Evolutionary conservation across 2,329 filamentous ascomycete species (phyloP), one percentile per base, ranked within the genome.

Genomic region (Neofusicoccum umdonicola): DNA sequence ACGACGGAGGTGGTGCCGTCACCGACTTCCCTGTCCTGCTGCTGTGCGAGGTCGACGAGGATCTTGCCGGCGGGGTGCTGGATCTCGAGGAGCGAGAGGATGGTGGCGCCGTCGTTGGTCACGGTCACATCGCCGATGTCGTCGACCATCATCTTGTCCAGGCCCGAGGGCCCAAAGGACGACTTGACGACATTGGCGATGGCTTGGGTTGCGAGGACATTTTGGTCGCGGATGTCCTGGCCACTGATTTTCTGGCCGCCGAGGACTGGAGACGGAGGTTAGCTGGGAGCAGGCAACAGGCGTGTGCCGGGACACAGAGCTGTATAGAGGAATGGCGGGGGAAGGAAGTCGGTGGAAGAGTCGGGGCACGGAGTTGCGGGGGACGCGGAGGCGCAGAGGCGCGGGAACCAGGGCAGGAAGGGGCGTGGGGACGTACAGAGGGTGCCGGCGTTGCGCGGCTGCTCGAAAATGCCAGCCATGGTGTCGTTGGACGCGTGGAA

Each of bases 61-160:
- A 99, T 99, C 87, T 97, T 98, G 77, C 95, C 95, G 64, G 95
- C 95, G 63, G 95, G 95, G 81, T 99, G 93, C 79, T 99, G 94
- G 74, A 99, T 93, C 76, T 98, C 95, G 76, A 99, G 87, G 75
- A 99, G 85, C 78, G 88, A 92, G 70, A 99, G 87, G 74, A 99
- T 99, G 39, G 95, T 99, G 63, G 95, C 95, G 76, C 95, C 95
- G 80, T 99, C 95, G 81, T 99, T 99, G 70, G 95, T 99, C 66
- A 99, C 95, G 67, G 95, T 99, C 66, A 99, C 95, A 83, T 99
- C 95, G 76, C 95, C 95, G 78, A 99, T 98, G 78, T 99, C 95
- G 82, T 99, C 95, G 73, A 99, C 95, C 95, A 99, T 98, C 95
- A 99, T 99, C 87, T 99, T 99, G 79, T 99, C 95, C 70, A 99